Base-by-base conservation (phyloP, 108 stramenopile genomes). In the Conticribra guillardii region DNA sequence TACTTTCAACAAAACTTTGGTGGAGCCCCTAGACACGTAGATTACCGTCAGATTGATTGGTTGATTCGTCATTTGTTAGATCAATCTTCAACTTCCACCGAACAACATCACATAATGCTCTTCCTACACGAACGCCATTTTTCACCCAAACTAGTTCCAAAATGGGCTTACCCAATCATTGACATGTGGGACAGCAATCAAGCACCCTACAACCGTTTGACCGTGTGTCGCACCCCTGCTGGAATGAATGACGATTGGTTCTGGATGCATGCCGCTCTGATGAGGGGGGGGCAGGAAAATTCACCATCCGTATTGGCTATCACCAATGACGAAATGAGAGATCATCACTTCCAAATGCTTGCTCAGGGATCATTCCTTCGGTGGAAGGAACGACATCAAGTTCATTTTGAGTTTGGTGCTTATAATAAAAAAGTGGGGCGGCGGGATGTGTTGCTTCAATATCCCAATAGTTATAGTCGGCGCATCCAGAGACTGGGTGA, bases 241-340 rank as follows among this genome's bases (percentile, higher is more conserved):
- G 88, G 92, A 15, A 91, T 89, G 82, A 99, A 99, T 61, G 99
- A 99, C 84, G 99, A 99, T 85, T 98, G 97, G 97, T 99, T 94
- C 74, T 99, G 98, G 98, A 88, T 99, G 73, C 96, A 97, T 62
- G 96, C 97, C 19, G 95, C 96, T 2, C 54, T 97, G 48, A 37
- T 60, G 19, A 17, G 70, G 32, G 82, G 80, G 30, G 76, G 82
- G 5, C 60, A 67, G 44, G 50, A 75, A 9, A 64, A 46, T 22
- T 41, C 72, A 65, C 82, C 79, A 37, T 62, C 73, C 18, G 79
- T 89, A 9, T 63, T 94, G 53, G 94, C 97, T 17, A 78, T 99
- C 16, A 96, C 95, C 5, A 99, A 98, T 79, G 99, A 99, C 66
- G 96, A 98, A 72, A 97, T 99, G 98, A 75, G 99, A 49, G 99